Percentiles rank a stretch among this genome's conserved stretches.
Evolutionary conservation across 371 early-diverging fungal genomes (phyloP).

Genomic region (Syncephalastrum racemosum): DNA sequence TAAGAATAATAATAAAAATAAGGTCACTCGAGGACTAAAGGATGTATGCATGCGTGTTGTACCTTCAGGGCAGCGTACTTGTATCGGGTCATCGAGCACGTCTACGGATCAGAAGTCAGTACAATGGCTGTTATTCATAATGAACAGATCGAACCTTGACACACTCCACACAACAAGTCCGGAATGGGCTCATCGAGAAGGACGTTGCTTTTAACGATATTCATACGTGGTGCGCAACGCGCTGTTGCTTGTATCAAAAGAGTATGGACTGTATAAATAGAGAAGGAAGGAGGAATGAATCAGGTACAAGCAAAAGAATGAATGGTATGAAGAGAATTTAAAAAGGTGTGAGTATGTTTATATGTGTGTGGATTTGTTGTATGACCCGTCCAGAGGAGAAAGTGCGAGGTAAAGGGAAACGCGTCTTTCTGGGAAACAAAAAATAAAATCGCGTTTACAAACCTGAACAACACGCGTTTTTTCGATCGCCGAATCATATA

Average conservation of each 20-base stretch:
- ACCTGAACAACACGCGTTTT: no score
- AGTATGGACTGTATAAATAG: constrained; percentile 11
- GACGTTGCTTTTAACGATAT: constrained; percentile 25
- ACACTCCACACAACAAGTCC: constrained; percentile 47
- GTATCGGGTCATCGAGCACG: constrained; percentile 50
- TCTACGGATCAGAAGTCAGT: constrained; percentile 17
- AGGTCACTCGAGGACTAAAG: neutral
- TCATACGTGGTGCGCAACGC: constrained; percentile 9
- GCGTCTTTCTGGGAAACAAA: no score
- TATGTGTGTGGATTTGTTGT: no score
- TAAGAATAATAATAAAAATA: neutral
- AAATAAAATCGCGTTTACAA: no score
- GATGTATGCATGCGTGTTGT: constrained; percentile 2
- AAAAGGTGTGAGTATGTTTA: no score
- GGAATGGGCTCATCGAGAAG: constrained; percentile 42
- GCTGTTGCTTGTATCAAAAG: neutral
- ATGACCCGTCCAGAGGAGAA: no score
- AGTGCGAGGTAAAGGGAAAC: no score
- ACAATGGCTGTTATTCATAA: neutral
- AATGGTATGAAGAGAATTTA: neutral
- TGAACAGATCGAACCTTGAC: constrained; percentile 28
- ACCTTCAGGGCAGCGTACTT: constrained; percentile 58
- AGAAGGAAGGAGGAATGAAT: constrained; percentile 6
- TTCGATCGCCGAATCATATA: no score
- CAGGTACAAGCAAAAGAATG: neutral